Evolutionary conservation across 805 yeast genomes (phyloP).

Genomic region (Candida ovalis): DNA sequence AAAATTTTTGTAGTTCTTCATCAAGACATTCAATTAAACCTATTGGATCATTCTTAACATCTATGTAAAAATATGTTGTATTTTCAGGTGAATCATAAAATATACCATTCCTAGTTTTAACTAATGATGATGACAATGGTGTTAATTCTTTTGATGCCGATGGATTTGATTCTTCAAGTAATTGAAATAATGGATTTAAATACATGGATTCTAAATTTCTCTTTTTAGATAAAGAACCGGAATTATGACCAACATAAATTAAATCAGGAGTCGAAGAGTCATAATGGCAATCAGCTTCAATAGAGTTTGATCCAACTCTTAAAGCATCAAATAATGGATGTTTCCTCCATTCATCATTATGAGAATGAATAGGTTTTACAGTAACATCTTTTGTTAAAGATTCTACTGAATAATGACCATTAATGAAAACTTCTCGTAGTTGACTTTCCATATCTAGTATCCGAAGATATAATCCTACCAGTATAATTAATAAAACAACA

Average conservation of each 20-base stretch:
- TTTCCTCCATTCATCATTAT: constrained; percentile 65
- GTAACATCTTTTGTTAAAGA: constrained; percentile 25
- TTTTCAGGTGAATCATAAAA: constrained; percentile 41
- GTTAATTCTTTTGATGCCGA: neutral
- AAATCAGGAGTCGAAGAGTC: constrained; percentile 26
- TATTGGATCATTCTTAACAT: constrained; percentile 46
- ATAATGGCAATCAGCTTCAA: constrained; percentile 68
- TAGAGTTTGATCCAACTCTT: constrained; percentile 46
- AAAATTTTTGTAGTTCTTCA: constrained; percentile 41
- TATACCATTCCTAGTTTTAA: constrained; percentile 30
- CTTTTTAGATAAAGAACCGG: constrained; percentile 36
- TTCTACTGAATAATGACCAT: constrained; percentile 8
- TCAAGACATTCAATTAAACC: constrained; percentile 42
- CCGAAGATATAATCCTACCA: constrained; percentile 10
- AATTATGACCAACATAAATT: constrained; percentile 65
- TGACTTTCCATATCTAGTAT: constrained; percentile 5
- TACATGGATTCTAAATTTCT: constrained; percentile 49
- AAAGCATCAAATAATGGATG: constrained; percentile 57
- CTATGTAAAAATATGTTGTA: constrained; percentile 59
- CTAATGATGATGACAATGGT: neutral
- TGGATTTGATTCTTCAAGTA: constrained; percentile 46
- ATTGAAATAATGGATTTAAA: constrained; percentile 44
- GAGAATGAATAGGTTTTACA: constrained; percentile 50
- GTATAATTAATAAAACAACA: constrained; percentile 5
- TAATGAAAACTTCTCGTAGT: constrained; percentile 4